phyloP scores from a whole-genome alignment of 768 basidiomycete species.

The Pleurotus cornucopiae region DNA sequence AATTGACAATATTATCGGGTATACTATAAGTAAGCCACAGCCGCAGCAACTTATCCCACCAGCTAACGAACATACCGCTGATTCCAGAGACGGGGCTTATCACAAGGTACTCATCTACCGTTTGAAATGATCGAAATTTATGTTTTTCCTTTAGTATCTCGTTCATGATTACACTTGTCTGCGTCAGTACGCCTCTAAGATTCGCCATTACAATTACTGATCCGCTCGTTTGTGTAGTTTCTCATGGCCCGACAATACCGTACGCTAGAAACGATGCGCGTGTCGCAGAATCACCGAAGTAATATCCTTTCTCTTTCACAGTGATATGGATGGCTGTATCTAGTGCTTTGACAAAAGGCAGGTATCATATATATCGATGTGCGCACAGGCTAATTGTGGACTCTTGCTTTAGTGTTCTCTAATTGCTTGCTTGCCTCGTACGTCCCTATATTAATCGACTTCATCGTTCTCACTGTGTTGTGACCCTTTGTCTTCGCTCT shows the following conservation, averaged over 20 bases:
- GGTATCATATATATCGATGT: neutral
- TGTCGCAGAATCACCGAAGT: neutral
- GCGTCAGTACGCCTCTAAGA: neutral
- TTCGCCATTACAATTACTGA: no score
- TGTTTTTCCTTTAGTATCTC: neutral
- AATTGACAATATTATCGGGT: slow-evolving; percentile 1
- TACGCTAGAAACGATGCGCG: neutral
- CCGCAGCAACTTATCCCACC: neutral
- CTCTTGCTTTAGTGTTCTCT: neutral
- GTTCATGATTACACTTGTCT: slow-evolving; percentile 3
- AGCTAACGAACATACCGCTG: no score
- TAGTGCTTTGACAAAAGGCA: slow-evolving; percentile 3
- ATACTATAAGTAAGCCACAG: neutral
- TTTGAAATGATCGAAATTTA: neutral
- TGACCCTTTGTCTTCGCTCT: neutral
- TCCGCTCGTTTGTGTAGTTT: neutral
- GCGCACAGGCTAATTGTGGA: neutral
- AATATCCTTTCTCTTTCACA: neutral
- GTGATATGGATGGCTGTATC: slow-evolving; percentile 6
- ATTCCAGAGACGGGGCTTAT: slow-evolving; percentile 1
- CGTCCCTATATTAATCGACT: neutral
- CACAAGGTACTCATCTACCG: neutral
- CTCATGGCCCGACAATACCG: slow-evolving; percentile 2
- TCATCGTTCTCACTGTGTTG: neutral
- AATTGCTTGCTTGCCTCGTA: neutral